phyloP scores from a whole-genome alignment of 257 asterid genomes.

The Sherardia arvensis region DNA sequence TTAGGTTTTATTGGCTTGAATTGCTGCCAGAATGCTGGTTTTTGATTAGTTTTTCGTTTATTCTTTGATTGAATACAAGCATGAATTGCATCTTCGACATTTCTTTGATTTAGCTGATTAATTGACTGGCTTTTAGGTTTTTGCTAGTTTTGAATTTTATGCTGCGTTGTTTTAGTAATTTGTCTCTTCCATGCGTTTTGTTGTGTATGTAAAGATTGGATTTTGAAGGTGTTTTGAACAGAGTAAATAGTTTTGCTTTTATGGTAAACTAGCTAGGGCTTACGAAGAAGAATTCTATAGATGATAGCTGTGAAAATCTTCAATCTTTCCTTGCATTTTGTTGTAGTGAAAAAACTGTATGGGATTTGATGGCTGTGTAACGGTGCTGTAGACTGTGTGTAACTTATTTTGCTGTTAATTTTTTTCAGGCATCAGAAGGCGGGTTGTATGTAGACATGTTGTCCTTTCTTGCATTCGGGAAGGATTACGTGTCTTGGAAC shows the following conservation, averaged over 20 bases:
- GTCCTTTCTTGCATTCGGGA: slow-evolving; percentile 86
- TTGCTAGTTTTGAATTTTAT: no score
- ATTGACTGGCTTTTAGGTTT: not conserved
- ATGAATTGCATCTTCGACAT: not conserved
- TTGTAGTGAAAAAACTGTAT: not conserved
- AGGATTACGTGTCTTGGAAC: slow-evolving; percentile 87
- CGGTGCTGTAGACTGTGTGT: not conserved
- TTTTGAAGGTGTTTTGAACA: no score
- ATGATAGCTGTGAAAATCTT: not conserved
- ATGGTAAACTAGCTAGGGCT: slow-evolving; percentile 7
- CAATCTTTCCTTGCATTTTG: not conserved
- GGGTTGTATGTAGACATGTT: slow-evolving; percentile 89
- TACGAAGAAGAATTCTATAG: not conserved
- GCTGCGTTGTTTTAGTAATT: not conserved
- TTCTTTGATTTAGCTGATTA: not conserved
- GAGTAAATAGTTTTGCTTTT: no score
- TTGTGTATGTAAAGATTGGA: not conserved
- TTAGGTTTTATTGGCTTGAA: not conserved
- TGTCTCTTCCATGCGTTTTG: not conserved
- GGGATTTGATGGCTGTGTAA: not conserved
- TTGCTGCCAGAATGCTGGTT: not conserved
- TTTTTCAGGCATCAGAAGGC: slow-evolving; percentile 69
- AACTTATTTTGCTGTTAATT: not conserved
- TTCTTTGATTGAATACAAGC: not conserved
- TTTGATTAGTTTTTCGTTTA: not conserved